A percentile compares a stretch with the other conserved stretches of the same genome.
phyloP scores from a whole-genome alignment of 148 eudicot genomes.

The Silene conica region DNA sequence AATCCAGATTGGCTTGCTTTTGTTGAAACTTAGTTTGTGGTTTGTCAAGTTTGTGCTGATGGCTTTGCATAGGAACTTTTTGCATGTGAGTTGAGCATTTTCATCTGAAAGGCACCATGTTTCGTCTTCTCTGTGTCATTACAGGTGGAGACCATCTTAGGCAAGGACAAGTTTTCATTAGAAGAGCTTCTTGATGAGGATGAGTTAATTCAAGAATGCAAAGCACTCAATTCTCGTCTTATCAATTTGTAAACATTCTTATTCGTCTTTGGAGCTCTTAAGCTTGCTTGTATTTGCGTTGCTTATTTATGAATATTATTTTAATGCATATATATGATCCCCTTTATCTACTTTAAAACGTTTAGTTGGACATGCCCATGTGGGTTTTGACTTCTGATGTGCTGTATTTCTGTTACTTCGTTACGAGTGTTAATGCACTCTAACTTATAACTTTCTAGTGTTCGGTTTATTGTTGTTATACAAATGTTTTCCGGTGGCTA shows the following conservation, averaged over 20 bases:
- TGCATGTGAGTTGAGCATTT: not conserved
- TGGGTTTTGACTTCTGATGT: not conserved
- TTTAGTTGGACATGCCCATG: not conserved
- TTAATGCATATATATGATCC: not conserved
- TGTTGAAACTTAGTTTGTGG: too few species aligned
- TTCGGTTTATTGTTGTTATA: too few species aligned
- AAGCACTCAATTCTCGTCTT: constrained; percentile 87
- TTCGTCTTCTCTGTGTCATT: constrained; percentile 15
- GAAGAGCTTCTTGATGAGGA: constrained; percentile 96
- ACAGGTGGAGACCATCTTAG: constrained; percentile 89
- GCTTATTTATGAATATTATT: not conserved
- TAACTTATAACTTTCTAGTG: not conserved
- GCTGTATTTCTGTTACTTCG: not conserved
- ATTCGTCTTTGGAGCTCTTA: not conserved
- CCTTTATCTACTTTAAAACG: not conserved
- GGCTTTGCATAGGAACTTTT: not conserved
- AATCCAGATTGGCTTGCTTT: not conserved
- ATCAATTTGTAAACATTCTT: constrained; percentile 59
- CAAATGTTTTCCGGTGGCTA: not conserved
- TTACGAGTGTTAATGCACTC: not conserved
- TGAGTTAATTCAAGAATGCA: constrained; percentile 96
- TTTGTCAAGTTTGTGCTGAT: not conserved
- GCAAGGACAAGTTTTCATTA: constrained; percentile 73
- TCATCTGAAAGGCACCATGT: not conserved
- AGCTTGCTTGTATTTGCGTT: not conserved